Base-by-base conservation (phyloP, 192 early-diverging fungal genomes). In the Gryganskiella cystojenkinii region DNA sequence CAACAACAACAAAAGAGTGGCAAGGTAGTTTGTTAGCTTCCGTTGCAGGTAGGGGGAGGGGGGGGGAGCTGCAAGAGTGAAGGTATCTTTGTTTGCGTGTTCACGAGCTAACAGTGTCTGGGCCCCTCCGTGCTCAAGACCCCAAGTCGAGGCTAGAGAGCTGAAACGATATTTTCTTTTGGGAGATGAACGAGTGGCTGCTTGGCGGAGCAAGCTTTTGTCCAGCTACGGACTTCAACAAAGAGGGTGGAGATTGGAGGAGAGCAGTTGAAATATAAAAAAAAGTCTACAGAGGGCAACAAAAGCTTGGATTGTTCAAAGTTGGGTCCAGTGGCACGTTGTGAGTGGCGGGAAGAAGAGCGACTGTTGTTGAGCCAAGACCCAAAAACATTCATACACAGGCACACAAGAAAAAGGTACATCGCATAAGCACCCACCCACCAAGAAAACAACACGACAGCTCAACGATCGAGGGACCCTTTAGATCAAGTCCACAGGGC, bases 331-430 rank as follows among this genome's bases (percentile, higher is more conserved):
- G 31, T 54, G 62, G 40, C 62, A 67, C 31, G 47, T 46, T 50
- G 22, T 59, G 33, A 59, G 65, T 67, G 65, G 65, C 65, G 65
- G 65, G 65, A 67, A 67, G 40, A 24, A 1, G 22, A 11, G 35
- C 64, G 27, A 67, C 54, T 28, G 35, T 56, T 47, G 54, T 56
- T 52, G 65, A 67, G 65, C 65, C 65, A 42, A 40, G 28, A 55
- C 37, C 5, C 5, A 47, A 55, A 28, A 67, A 59, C 49, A 67
- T 3, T 46, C 46, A 56, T 33, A 31, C 3, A 50, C 40, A 22
- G 31, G 44, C 46, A 19, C 15, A 61, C 25, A 13, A 49, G n/a
- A 65, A 31, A 4, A 24, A 24, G 28, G 20, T 25, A 46, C 2
- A 33, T 46, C 13, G 37, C 42, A 60, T 30, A 33, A 55, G 15